Base-by-base conservation (phyloP, 257 asterid species). In the Eustoma russellianum region DNA sequence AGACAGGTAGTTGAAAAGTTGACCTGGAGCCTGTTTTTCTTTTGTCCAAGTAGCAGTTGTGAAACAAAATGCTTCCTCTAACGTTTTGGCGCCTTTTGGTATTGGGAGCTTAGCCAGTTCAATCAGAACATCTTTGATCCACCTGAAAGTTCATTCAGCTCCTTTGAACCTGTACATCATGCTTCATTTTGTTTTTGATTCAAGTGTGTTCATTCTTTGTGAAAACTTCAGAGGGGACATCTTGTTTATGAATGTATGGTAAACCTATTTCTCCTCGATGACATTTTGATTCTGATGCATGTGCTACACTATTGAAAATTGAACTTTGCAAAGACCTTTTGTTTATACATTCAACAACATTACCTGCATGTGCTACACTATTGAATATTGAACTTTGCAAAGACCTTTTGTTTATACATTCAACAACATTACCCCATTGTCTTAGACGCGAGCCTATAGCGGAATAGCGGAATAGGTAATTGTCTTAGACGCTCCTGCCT, bases 1-100 rank as follows among this genome's bases (percentile, higher is more conserved):
- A 73, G 66, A 71, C 67, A 49, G 71, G 63, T 33, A 62, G 56
- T 67, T 50, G 53, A 52, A 11, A 13, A 8, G 6, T 11, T 38
- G 7, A 38, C 11, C 9, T 7, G 46, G 30, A 15, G 38, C 59
- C 46, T 30, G 24, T 16, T 33, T 43, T 43, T 52, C 33, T 11
- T 34, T 17, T 33, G 15, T 14, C 3, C 18, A 13, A 41, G 6
- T 11, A 34, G 9, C 9, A 10, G 10, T 35, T 28, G 33, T 65
- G 52, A 46, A 43, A 62, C 17, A 40, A 57, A 12, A 8, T n/a
- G 33, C 30, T 24, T n/a, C n/a, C n/a, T n/a, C n/a, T 24, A 24
- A 24, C 30, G 2, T 24, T 24, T 0, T 0, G 13, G 10, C 34
- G 18, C 41, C 40, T 46, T 48, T 13, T 19, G 4, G 18, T 65